Base-by-base conservation (phyloP, 1,284 basidiomycete species). In the Apiotrichum domesticum region DNA sequence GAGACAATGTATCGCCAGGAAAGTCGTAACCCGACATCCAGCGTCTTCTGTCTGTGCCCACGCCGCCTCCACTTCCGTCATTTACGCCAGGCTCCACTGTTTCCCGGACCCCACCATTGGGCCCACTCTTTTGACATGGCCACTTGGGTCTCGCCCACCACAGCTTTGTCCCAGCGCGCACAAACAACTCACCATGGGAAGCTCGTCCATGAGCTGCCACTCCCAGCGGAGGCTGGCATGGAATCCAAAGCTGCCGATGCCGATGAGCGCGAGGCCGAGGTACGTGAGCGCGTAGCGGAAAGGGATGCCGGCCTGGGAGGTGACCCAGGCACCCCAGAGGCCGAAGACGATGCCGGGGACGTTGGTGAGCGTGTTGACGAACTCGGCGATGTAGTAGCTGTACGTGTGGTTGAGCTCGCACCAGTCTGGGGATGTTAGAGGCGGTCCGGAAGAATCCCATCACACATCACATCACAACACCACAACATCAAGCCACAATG, bases 311-410 rank as follows among this genome's bases (percentile, higher is more conserved):
- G 63, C 55, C 13, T 52, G 29, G 4, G 57, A 5, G 13, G 60
- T 61, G 54, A 45, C 62, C 33, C 40, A 71, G 44, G 46, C 75
- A 8, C 76, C 79, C 48, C 75, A 79, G 2, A 78, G 49, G 6
- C 79, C 74, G 0, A 77, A 56, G 0, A 65, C 47, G 58, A 81
- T 72, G 45, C 78, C 77, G 13, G 79, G 74, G 33, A 78, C 49
- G 55, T 81, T 81, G 32, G 79, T 72, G 60, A 74, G 56, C 7
- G 77, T 77, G 63, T 79, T 77, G 63, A 73, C 58, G 50, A 74
- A 72, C 61, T 77, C 75, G 50, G 77, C 76, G 39, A 78, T 71
- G 58, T 72, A 77, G n/a, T 65, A 71, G 10, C 67, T 65, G 52
- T 72, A 66, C 35, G 65, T 59, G 52, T 77, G 76, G 62, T 77